Evolutionary conservation across 768 basidiomycete genomes (phyloP), one percentile per base, ranked within the genome.

Genomic region (Termitomyces sp.): DNA sequence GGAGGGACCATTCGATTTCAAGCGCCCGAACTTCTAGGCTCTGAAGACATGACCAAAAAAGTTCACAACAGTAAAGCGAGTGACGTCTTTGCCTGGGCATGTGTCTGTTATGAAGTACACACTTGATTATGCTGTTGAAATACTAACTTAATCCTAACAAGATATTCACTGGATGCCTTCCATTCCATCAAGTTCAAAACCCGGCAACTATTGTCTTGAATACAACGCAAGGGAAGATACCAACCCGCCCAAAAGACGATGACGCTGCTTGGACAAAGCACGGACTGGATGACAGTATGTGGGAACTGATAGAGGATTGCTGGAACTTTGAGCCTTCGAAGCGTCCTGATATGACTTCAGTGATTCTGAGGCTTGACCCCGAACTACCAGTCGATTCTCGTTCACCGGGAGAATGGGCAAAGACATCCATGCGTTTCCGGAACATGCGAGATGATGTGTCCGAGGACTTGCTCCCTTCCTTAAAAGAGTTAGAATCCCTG

Each of bases 101-200:
- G 29, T n/a, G 4, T 31, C n/a, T 47, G 75, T 16, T 47, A 47
- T 10, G 46, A 31, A 29, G 46, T 47, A 31, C n/a, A n/a, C 31
- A 31, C 10, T 22, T 43, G 22, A 13, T 22, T 6, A 12, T 13
- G 10, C 42, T 43, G 9, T 22, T 13, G 22, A 43, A 43, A 22
- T 43, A 41, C 0, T 3, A 42, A 42, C 10, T 20, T 13, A 22
- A 43, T 43, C 20, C 3, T 18, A 16, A 14, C 3, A 14, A 46
- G 44, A 18, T 46, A 16, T 46, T 46, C 26, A 46, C 44, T 18
- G 44, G 26, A 27, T 9, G 26, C 1, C 13, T 18, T 18, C 44
- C 44, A 4, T 46, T 46, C 16, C 16, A 18, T 2, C 26, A 46
- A 27, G 16, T 16, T 27, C 13, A 4, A 8, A 16, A 27, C 16